phyloP scores from a whole-genome alignment of 2,329 filamentous ascomycete genomes.

The Gnomoniopsis sp. region DNA sequence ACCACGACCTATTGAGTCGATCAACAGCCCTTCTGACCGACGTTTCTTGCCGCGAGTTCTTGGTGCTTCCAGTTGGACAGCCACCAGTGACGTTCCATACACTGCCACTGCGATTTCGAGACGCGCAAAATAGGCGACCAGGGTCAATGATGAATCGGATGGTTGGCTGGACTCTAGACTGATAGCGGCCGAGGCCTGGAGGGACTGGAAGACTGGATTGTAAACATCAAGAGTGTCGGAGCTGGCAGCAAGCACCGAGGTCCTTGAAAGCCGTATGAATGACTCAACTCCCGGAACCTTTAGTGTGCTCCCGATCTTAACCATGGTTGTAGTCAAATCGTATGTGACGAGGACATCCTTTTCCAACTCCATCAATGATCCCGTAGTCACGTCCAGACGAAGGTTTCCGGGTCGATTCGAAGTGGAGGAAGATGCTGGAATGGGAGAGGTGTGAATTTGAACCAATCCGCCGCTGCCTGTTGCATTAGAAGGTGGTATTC shows the following conservation, averaged over 20 bases:
- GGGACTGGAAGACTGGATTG: constrained; percentile 64
- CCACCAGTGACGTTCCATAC: constrained; percentile 60
- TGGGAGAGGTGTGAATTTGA: constrained; percentile 32
- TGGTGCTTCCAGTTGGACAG: constrained; percentile 65
- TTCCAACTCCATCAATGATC: constrained; percentile 59
- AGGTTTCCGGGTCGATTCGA: constrained; percentile 27
- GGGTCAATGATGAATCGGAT: constrained; percentile 33
- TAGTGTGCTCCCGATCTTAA: constrained; percentile 55
- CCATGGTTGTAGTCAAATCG: constrained; percentile 60
- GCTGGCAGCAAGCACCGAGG: constrained; percentile 62
- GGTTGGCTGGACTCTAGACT: constrained; percentile 36
- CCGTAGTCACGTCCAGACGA: constrained; percentile 60
- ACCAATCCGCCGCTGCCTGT: constrained; percentile 10
- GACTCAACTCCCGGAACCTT: constrained; percentile 51
- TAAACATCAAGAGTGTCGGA: constrained; percentile 56
- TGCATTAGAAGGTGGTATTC: constrained; percentile 8
- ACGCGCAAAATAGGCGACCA: constrained; percentile 62
- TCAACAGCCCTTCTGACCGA: constrained; percentile 59
- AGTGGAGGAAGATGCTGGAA: constrained; percentile 19
- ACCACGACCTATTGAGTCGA: constrained; percentile 71
- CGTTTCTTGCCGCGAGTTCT: constrained; percentile 53
- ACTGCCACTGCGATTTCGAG: constrained; percentile 65
- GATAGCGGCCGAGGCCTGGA: constrained; percentile 48
- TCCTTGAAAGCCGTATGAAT: constrained; percentile 64
- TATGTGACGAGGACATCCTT: constrained; percentile 56